phyloP scores from a whole-genome alignment of 768 basidiomycete species.

The Pulveroboletus sp. region DNA sequence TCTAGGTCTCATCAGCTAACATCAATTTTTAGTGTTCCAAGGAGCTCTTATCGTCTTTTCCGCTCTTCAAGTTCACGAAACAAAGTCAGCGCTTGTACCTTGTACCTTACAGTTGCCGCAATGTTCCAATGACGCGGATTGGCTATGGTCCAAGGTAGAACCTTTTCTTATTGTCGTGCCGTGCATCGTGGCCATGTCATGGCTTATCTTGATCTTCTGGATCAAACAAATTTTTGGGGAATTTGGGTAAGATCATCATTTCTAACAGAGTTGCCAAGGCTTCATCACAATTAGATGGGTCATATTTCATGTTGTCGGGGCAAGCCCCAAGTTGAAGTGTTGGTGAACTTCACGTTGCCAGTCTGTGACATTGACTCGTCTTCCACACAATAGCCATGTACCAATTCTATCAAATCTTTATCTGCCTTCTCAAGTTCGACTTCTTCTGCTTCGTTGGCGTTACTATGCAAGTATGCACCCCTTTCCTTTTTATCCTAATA shows the following conservation, averaged over 20 bases:
- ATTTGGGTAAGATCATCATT: conserved; percentile 59
- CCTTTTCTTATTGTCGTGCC: conserved; percentile 73
- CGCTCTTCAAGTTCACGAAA: conserved; percentile 74
- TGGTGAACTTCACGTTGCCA: conserved; percentile 19
- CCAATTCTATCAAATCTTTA: conserved; percentile 81
- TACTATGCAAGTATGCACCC: conserved; percentile 67
- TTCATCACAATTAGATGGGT: conserved; percentile 58
- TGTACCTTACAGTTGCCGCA: conserved; percentile 28
- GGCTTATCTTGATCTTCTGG: conserved; percentile 64
- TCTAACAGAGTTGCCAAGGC: not conserved
- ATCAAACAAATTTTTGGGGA: conserved; percentile 69
- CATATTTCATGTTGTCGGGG: conserved; percentile 85
- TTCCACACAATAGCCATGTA: conserved; percentile 62
- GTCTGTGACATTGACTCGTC: not conserved
- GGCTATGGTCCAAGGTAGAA: conserved; percentile 55
- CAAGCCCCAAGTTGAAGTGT: conserved; percentile 83
- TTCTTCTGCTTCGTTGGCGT: conserved; percentile 87
- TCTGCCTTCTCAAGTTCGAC: conserved; percentile 85
- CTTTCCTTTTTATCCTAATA: not conserved
- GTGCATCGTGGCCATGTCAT: conserved; percentile 60
- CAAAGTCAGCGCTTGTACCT: conserved; percentile 52
- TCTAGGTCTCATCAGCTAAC: conserved; percentile 2
- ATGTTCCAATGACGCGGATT: conserved; percentile 46
- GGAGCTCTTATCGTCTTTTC: conserved; percentile 67
- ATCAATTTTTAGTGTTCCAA: conserved; percentile 52